phyloP scores from a whole-genome alignment of 176 grass and related monocot genomes.

The Tillandsia leiboldiana region DNA sequence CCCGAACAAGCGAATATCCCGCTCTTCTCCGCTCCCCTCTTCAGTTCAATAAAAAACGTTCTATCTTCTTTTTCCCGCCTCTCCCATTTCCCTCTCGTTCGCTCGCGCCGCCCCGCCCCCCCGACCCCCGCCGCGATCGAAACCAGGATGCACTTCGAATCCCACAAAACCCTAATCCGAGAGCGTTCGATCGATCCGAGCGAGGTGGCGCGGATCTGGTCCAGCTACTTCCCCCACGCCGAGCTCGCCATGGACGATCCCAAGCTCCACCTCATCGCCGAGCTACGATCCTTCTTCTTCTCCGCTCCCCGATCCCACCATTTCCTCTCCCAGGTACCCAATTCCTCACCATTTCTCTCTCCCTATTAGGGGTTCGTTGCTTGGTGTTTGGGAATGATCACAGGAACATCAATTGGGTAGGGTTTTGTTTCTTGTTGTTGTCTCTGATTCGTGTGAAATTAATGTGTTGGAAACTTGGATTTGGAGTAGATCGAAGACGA shows the following conservation, averaged over 20 bases:
- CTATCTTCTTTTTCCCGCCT: background rate
- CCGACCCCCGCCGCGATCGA: background rate
- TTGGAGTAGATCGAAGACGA: constrained; percentile 50
- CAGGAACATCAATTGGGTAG: background rate
- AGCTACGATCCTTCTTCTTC: constrained; percentile 27
- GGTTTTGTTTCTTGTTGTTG: background rate
- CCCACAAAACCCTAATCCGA: constrained; percentile 11
- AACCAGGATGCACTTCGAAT: constrained; percentile 27
- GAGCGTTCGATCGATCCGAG: background rate
- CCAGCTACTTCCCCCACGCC: constrained; percentile 53
- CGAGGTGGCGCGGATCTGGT: constrained; percentile 29
- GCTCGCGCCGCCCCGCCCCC: background rate
- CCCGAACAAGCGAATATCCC: no score
- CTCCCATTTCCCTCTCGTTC: background rate
- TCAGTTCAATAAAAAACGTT: background rate
- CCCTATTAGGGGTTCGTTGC: constrained; percentile 15
- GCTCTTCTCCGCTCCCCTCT: background rate
- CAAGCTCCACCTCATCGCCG: constrained; percentile 25
- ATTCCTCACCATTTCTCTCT: background rate
- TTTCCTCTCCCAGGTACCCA: constrained; percentile 33
- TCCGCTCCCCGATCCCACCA: constrained; percentile 9
- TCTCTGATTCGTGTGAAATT: constrained; percentile 12
- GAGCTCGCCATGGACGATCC: constrained; percentile 15
- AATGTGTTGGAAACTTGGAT: background rate
- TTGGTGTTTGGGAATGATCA: background rate